Evolutionary conservation across 208 protist genomes (phyloP).

Genomic region (Leishmania braziliensis): DNA sequence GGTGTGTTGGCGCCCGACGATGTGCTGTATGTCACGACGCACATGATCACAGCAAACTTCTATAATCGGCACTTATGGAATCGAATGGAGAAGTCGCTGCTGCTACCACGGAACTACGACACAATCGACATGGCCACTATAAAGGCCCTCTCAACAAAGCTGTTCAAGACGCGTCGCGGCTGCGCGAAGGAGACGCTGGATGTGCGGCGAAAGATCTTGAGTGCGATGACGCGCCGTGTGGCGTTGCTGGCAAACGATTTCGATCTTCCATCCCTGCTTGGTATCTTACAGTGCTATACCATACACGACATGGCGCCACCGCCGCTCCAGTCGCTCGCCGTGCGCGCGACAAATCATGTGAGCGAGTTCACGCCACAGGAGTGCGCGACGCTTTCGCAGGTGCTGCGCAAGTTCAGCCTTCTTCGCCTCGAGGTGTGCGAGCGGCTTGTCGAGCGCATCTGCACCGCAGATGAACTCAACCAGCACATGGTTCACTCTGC

Average conservation of each 20-base stretch:
- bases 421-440: conserved; percentile 89
- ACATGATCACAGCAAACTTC: conserved; percentile 85
- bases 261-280: conserved; percentile 84
- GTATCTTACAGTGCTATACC: conserved; percentile 90
- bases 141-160: conserved; percentile 86
- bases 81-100: conserved; percentile 71
- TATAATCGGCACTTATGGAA: conserved; percentile 92
- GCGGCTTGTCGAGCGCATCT: conserved; percentile 81
- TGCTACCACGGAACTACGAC: conserved; percentile 60
- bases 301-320: conserved; percentile 82
- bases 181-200: conserved; percentile 83
- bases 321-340: conserved; percentile 73
- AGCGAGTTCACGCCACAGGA: conserved; percentile 85
- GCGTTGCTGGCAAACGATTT: conserved; percentile 87
- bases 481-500: conserved; percentile 82
- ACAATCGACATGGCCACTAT: conserved; percentile 80
- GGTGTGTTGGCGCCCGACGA: conserved; percentile 86
- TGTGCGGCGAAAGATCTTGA: conserved; percentile 80
- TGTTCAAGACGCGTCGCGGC: conserved; percentile 86
- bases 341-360: conserved; percentile 87
- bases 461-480: conserved; percentile 75
- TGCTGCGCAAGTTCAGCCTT: conserved; percentile 79
- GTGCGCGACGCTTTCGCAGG: conserved; percentile 78
- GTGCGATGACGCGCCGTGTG: conserved; percentile 74
- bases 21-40: conserved; percentile 85